Base-by-base conservation (phyloP, 2,329 filamentous ascomycete species). In the Penicillium occitanis region DNA sequence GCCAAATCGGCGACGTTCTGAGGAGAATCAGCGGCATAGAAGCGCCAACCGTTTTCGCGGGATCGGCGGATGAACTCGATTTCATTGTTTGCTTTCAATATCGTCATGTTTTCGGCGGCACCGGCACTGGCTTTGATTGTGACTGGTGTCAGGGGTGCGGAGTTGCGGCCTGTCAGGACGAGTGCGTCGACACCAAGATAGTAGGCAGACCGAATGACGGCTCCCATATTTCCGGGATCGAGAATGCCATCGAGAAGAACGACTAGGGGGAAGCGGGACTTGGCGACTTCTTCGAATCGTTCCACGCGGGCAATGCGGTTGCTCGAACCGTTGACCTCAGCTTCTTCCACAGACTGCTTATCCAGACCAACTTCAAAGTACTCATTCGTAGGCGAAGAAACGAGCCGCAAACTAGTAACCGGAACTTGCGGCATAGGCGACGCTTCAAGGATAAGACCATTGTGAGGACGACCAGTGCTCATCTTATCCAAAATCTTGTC, bases 161-260 rank as follows among this genome's bases (percentile, higher is more conserved):
- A 91, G 71, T 88, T 90, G 67, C 87, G 86, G 35, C 85, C 88
- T 2, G 92, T 91, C 64, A 96, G 88, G 2, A 88, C 88, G 22
- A 99, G 86, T 4, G 91, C 93, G 64, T 93, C 91, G 5, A 92
- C 90, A 25, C 94, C 94, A n/a, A 98, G 86, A 77, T 95, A 98
- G 73, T 92, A 90, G 2, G 93, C 92, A 5, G 92, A 92, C 42
- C 95, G 90, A 51, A 98, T 84, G 67, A 98, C 94, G 25, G 89
- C 92, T 50, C 95, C 95, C 0, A 98, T 82, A 74, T 99, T 99
- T 30, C 92, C 93, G 0, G 93, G 91, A 73, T 99, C 94, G 10
- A 92, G 80, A 65, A 84, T 73, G n/a, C 77, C 77, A 63, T 81
- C 78, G 10, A 81, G 76, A 50, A 84, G 75, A 19, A 83, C 69